A percentile compares a stretch with the other conserved stretches of the same genome.
phyloP scores from a whole-genome alignment of 177 flowering plant genomes.

The Vitis hybrid region DNA sequence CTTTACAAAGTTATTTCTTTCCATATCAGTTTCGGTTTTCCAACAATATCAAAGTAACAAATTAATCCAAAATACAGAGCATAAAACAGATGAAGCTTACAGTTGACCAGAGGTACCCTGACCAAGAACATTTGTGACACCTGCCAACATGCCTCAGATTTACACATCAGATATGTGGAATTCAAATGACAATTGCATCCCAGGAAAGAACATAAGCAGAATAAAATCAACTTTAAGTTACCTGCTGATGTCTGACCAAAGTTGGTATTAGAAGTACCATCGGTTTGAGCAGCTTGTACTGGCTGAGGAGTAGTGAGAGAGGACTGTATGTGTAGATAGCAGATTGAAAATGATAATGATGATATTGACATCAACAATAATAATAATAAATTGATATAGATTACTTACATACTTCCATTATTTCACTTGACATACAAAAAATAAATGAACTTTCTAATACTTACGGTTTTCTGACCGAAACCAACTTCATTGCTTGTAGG shows the following conservation, averaged over 20 bases:
- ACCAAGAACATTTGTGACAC: constrained; percentile 38
- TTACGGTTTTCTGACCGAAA: constrained; percentile 56
- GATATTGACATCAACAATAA: no score
- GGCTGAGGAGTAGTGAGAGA: constrained; percentile 54
- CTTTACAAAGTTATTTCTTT: no score
- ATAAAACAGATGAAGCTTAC: constrained; percentile 44
- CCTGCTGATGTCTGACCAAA: constrained; percentile 73
- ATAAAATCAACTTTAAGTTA: constrained; percentile 14
- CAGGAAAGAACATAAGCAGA: not conserved
- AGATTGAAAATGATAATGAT: no score
- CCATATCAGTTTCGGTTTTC: no score
- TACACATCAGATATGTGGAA: constrained; percentile 33
- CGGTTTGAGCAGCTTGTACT: constrained; percentile 52
- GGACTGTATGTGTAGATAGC: constrained; percentile 35
- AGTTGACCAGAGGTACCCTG: constrained; percentile 61
- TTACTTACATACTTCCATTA: no score
- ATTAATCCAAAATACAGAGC: not conserved
- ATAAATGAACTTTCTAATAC: constrained; percentile 11
- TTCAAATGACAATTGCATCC: not conserved
- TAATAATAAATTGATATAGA: no score
- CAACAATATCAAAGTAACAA: not conserved
- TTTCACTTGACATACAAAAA: no score
- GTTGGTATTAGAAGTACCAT: constrained; percentile 45
- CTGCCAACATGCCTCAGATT: constrained; percentile 42
- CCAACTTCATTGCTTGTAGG: constrained; percentile 33